phyloP scores from a whole-genome alignment of 1,284 basidiomycete species.

The Calocybe gambosa region DNA sequence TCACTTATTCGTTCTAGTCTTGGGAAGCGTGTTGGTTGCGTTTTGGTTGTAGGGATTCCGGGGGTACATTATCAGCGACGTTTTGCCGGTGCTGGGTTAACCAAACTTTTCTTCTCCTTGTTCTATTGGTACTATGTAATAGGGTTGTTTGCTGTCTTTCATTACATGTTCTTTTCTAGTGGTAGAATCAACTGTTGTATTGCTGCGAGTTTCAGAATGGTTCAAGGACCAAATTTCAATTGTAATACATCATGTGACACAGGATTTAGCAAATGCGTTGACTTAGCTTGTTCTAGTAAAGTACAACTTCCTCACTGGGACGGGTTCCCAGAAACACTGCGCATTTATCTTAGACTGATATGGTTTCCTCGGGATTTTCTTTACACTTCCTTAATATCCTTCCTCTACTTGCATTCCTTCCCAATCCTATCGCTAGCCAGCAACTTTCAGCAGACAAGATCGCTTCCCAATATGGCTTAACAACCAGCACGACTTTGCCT shows the following conservation, averaged over 20 bases:
- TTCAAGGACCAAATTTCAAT: too few relatives aligned
- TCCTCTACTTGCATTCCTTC: slow-evolving; percentile 5
- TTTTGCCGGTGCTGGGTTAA: background rate
- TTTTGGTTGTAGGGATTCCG: slow-evolving; percentile 3
- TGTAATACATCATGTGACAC: too few relatives aligned
- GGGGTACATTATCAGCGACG: background rate
- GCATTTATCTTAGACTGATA: background rate
- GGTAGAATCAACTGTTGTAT: background rate
- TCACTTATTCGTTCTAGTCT: background rate
- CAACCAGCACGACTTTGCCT: slow-evolving; percentile 56
- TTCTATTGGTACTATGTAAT: too few relatives aligned
- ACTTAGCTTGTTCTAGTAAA: too few relatives aligned
- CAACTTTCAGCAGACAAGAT: slow-evolving; percentile 30
- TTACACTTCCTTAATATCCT: background rate
- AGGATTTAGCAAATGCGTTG: too few relatives aligned
- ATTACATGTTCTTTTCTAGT: too few relatives aligned
- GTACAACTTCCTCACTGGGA: background rate
- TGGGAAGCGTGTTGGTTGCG: background rate
- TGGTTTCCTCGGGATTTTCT: slow-evolving; percentile 3
- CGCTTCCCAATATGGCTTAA: slow-evolving; percentile 49
- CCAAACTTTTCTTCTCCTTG: background rate
- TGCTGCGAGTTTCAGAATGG: too few relatives aligned
- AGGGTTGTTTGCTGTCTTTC: too few relatives aligned
- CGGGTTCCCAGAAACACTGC: slow-evolving; percentile 2
- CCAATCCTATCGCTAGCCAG: slow-evolving; percentile 18